Evolutionary conservation across 1,284 basidiomycete genomes (phyloP).

Genomic region (Trametes hirsuta): DNA sequence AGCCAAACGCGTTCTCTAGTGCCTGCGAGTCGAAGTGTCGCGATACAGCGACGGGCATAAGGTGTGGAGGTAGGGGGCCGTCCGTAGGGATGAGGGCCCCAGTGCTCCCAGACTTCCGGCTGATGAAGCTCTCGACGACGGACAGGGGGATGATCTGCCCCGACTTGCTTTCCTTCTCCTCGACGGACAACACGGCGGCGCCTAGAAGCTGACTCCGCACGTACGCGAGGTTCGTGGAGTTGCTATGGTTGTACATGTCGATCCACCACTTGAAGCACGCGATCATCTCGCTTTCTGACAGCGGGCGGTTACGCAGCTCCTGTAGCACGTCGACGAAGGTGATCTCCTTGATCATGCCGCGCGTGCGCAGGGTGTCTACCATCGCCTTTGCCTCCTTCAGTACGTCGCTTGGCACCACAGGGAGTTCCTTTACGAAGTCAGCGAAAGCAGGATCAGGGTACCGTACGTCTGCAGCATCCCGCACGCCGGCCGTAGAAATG

Average conservation of each 20-base stretch:
- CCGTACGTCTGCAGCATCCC: conserved; percentile 72
- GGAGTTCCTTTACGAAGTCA: conserved; percentile 81
- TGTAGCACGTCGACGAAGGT: conserved; percentile 85
- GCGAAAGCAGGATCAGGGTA: conserved; percentile 78
- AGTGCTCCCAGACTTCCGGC: conserved; percentile 55
- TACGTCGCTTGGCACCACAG: conserved; percentile 74
- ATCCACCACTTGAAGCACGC: conserved; percentile 94
- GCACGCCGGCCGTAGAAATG: conserved; percentile 82
- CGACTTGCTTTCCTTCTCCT: conserved; percentile 40
- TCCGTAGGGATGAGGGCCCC: conserved; percentile 73
- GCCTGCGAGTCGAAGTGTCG: conserved; percentile 62
- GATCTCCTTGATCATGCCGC: conserved; percentile 81
- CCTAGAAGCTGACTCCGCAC: conserved; percentile 69
- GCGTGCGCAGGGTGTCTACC: conserved; percentile 66
- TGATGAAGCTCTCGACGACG: conserved; percentile 75
- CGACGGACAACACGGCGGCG: conserved; percentile 63
- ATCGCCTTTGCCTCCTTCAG: conserved; percentile 67
- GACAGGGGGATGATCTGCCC: conserved; percentile 72
- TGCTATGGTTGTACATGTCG: conserved; percentile 57
- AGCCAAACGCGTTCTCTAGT: conserved; percentile 70
- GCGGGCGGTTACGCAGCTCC: conserved; percentile 77
- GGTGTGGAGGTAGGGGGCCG: conserved; percentile 79
- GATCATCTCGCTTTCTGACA: conserved; percentile 77
- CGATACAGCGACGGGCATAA: conserved; percentile 76
- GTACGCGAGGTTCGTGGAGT: conserved; percentile 44